These are phyloP conservation scores for Arctium lappa DNA, from an alignment of 129 eudicot genomes.

Conservation along the genomic window DNA sequence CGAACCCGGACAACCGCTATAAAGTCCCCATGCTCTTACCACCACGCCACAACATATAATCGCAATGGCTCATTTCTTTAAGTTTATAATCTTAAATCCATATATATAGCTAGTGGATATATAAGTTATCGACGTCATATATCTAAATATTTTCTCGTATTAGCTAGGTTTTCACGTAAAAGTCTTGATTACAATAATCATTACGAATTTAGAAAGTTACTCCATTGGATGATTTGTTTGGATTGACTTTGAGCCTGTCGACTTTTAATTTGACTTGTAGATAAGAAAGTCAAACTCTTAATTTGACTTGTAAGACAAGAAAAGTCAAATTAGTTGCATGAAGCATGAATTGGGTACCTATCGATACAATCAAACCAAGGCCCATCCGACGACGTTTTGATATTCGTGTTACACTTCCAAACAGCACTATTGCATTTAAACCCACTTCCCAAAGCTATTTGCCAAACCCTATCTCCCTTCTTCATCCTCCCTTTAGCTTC, in stretches of 20 bases:
- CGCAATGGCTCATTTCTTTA: no score
- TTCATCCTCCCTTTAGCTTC: constrained; percentile 38
- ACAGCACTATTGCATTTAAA: constrained; percentile 39
- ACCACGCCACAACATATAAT: no score
- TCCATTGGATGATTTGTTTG: background rate
- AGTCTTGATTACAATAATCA: background rate
- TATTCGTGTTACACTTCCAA: constrained; percentile 26
- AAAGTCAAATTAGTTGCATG: background rate
- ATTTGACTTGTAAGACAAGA: background rate
- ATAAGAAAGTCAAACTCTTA: background rate
- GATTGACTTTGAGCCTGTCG: background rate
- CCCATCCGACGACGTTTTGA: constrained; percentile 5
- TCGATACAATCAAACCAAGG: constrained; percentile 39
- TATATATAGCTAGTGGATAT: no score
- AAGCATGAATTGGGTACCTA: constrained; percentile 31
- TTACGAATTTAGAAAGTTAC: background rate
- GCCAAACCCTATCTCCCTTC: constrained; percentile 37
- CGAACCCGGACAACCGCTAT: no score
- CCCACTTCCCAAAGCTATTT: constrained; percentile 32
- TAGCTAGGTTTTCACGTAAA: background rate
- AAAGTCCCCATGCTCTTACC: no score
- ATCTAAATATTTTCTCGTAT: background rate
- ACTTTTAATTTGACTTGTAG: background rate
- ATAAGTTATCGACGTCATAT: no score
- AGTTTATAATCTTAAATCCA: no score